Evolutionary conservation across 2,329 filamentous ascomycete genomes (phyloP).

Genomic region (Fusarium guadeloupense): DNA sequence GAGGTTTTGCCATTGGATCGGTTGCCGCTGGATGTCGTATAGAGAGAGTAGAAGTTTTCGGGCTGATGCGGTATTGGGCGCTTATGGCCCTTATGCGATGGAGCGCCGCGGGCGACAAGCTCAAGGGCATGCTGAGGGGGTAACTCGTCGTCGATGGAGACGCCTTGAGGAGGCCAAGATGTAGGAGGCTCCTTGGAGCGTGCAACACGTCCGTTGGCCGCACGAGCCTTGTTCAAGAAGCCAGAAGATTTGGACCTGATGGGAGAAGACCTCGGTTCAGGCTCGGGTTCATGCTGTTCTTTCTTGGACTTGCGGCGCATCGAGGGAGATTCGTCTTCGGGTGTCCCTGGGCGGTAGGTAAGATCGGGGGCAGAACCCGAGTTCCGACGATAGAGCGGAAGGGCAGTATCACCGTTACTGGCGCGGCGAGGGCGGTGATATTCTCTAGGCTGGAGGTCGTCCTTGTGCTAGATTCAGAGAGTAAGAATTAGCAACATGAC

Average conservation of each 20-base stretch:
- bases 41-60: constrained; percentile 65
- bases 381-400: constrained; percentile 23
- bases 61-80: constrained; percentile 63
- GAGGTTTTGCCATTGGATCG: constrained; percentile 50
- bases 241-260: constrained; percentile 28
- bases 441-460: constrained; percentile 27
- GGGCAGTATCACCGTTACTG: constrained; percentile 28
- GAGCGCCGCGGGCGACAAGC: constrained; percentile 66
- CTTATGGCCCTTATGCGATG: constrained; percentile 65
- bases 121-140: constrained; percentile 64
- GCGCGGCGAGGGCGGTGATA: constrained; percentile 34
- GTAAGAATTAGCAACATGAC: constrained; percentile 20
- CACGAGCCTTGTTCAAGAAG: constrained; percentile 27
- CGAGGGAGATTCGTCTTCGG: constrained; percentile 32
- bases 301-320: constrained; percentile 55
- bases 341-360: constrained; percentile 24
- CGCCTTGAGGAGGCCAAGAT: constrained; percentile 66
- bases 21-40: constrained; percentile 59
- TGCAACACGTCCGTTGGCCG: constrained; percentile 28
- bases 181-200: constrained; percentile 51
- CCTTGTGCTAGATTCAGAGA: constrained; percentile 14
- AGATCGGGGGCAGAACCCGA: constrained; percentile 53
- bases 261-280: constrained; percentile 25
- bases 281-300: constrained; percentile 47
- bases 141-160: constrained; percentile 60